Evolutionary conservation across 352 stramenopile genomes (phyloP), one percentile per base, ranked within the genome.

Genomic region (Phytophthora ramorum): DNA sequence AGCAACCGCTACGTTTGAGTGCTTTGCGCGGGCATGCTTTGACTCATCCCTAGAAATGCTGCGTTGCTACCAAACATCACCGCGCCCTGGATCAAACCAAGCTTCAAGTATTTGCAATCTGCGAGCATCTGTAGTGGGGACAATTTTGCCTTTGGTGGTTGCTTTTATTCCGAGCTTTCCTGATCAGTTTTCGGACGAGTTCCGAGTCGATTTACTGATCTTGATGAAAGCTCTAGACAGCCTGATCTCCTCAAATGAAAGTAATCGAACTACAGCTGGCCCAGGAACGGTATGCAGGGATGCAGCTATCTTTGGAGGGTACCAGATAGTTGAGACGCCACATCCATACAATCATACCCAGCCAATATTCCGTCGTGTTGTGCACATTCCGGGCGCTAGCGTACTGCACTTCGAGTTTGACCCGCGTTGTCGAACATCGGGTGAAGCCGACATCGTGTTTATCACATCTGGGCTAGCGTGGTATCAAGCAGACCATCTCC

Each of bases 401-500:
- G 66, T 78, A 13, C 48, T 94, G 7, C 80, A 87, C 28, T 88
- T 92, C 37, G 73, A 88, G 20, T 94, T 94, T 62, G 85, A 94
- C 17, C 69, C 72, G 38, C 76, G 75, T 5, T 91, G 78, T 32
- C 75, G 73, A 37, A 94, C 85, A 19, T 69, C 78, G 5, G 73
- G 77, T 43, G 78, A 89, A 56, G 75, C 74, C 16, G 85, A 93
- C 60, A 89, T 91, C 41, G 76, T 92, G 14, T 79, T 86, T 17
- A 78, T 93, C 14, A 90, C 73, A 9, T 76, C 79, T 37, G 83
- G 83, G 6, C 48, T 85, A 40, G 76, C 75, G 35, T 89, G 78
- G 78, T 83, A 87, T 49, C 79, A 87, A 61, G 75, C 78, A 4
- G 80, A 89, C 53, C 76, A 80, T 19, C 73, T 84, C 40, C 64